Base-by-base conservation (phyloP, 108 stramenopile genomes). In the Conticribra weissflogii region DNA sequence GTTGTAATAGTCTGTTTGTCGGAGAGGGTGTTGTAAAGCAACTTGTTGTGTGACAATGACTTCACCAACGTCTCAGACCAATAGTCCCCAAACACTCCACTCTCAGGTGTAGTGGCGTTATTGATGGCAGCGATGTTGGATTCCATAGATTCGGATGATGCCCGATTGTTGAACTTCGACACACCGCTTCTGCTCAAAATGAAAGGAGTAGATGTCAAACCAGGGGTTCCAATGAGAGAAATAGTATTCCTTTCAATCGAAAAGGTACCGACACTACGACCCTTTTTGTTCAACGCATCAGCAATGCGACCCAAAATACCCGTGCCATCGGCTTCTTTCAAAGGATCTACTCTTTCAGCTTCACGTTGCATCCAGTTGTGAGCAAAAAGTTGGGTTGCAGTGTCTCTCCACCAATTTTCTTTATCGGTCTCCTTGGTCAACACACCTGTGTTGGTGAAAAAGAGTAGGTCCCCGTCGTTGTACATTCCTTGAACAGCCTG, bases 21-120 rank as follows among this genome's bases (percentile, higher is more conserved):
- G 19, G 49, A 25, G 9, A 67, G 66, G 25, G 63, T 72, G 23
- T 75, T 28, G 36, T 52, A 63, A 28, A 87, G 30, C 0, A 47
- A n/a, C 34, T 78, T 56, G 46, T 80, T 81, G 46, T 80, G 61
- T 21, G 56, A 25, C 1, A 89, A 55, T 34, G 72, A 66, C 32
- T 76, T 67, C 19, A 81, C 30, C 4, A 85, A 63, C 0, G 45
- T 46, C 23, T 65, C 52, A 25, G 88, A 82, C 84, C 84, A 87
- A 0, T 41, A 54, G 24, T 89, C 86, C 30, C 65, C 82, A 72
- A 79, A 89, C 18, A 87, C 48, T 19, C 79, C 72, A 59, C 66
- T 76, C 24, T 68, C 51, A 34, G 49, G n/a, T 25, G 49, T 28
- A 12, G 74, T 82, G 49, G 50, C 67, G 22, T 56, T 63, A 68